phyloP scores from a whole-genome alignment of 805 yeast species.

The Starmera caribaea region DNA sequence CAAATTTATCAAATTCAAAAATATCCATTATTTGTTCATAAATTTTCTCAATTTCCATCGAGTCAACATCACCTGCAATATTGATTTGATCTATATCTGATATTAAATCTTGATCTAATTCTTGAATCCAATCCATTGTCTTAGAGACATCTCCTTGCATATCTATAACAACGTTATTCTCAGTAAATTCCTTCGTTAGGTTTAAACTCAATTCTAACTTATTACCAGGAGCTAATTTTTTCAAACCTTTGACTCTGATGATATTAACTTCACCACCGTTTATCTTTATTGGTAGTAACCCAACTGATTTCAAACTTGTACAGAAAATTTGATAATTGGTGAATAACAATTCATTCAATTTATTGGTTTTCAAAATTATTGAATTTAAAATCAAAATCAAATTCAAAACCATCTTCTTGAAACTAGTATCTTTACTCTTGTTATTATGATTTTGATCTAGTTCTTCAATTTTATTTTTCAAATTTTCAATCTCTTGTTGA shows the following conservation, averaged over 20 bases:
- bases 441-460: slow-evolving; percentile 30
- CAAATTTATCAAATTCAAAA: slow-evolving; percentile 16
- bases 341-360: slow-evolving; percentile 30
- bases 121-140: slow-evolving; percentile 39
- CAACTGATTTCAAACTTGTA: slow-evolving; percentile 34
- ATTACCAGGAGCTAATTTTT: slow-evolving; percentile 29
- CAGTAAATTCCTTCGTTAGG: slow-evolving; percentile 20
- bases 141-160: slow-evolving; percentile 27
- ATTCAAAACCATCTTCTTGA: slow-evolving; percentile 17
- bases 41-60: slow-evolving; percentile 7
- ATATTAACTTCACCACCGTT: slow-evolving; percentile 34
- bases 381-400: slow-evolving; percentile 23
- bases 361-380: slow-evolving; percentile 27
- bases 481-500: slow-evolving; percentile 38
- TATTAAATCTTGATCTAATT: slow-evolving; percentile 15
- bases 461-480: slow-evolving; percentile 35
- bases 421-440: not conserved
- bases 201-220: slow-evolving; percentile 22
- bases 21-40: slow-evolving; percentile 10
- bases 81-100: not conserved
- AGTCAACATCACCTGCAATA: not conserved
- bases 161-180: slow-evolving; percentile 29
- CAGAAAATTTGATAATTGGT: slow-evolving; percentile 11
- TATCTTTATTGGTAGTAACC: slow-evolving; percentile 51
- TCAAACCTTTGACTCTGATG: slow-evolving; percentile 73